Evolutionary conservation across 108 stramenopile species (phyloP).

Genomic region (Chaetoceros tenuissimus): DNA sequence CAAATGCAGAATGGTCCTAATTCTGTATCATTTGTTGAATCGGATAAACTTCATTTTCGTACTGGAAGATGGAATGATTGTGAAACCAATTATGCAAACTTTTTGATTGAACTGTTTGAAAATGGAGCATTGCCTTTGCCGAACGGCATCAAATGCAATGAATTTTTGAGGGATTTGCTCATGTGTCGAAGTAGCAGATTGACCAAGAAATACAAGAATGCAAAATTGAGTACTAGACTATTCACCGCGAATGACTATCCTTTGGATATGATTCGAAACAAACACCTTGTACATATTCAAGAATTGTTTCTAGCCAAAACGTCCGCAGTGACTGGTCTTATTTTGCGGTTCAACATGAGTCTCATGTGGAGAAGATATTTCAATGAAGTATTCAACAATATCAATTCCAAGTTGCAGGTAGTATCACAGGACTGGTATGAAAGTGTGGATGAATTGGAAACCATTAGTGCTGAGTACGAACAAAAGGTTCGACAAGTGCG

Average conservation of each 20-base stretch:
- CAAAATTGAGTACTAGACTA: constrained; percentile 58
- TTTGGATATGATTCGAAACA: background rate
- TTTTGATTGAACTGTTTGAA: constrained; percentile 57
- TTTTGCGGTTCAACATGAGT: constrained; percentile 49
- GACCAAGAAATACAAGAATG: constrained; percentile 82
- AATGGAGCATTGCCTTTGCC: constrained; percentile 48
- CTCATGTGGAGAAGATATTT: constrained; percentile 72
- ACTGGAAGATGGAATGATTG: constrained; percentile 75
- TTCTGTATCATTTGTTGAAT: no score
- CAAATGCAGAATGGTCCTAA: no score
- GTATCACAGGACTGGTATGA: constrained; percentile 55
- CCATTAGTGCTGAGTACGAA: constrained; percentile 27
- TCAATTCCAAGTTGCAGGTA: constrained; percentile 70
- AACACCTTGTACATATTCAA: constrained; percentile 17
- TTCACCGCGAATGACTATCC: constrained; percentile 7
- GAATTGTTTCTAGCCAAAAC: constrained; percentile 55
- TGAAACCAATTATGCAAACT: constrained; percentile 55
- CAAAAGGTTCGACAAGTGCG: constrained; percentile 40
- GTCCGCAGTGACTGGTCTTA: constrained; percentile 45
- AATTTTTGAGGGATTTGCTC: constrained; percentile 66
- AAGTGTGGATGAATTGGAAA: constrained; percentile 54
- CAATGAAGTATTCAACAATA: no score
- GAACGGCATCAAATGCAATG: constrained; percentile 74
- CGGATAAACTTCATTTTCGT: no score
- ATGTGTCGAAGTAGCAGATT: constrained; percentile 63